Conservation (phyloP, 306 rosid genomes). For the Rosa chinensis region DNA sequence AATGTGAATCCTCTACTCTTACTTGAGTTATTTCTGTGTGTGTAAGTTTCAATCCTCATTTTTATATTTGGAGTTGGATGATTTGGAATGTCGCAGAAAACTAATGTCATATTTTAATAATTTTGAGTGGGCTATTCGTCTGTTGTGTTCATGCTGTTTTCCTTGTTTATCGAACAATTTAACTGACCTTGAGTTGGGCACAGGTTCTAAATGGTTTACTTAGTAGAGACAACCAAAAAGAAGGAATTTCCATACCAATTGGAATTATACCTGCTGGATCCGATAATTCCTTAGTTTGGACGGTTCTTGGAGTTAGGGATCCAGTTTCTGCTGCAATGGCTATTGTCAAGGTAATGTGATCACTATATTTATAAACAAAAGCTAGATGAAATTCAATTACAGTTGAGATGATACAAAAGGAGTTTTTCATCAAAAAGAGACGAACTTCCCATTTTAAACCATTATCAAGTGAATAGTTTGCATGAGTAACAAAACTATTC, state of each 20-base stretch:
- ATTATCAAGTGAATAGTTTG: neutral
- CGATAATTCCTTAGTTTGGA: constrained; percentile 96
- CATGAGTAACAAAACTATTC: neutral
- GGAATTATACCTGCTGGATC: constrained; percentile 99
- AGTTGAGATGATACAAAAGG: neutral
- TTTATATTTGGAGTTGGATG: constrained; percentile 1
- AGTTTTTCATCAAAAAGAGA: neutral
- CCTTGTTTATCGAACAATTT: constrained; percentile 4
- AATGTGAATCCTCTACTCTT: neutral
- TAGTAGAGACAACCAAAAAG: constrained; percentile 92
- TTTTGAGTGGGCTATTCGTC: neutral
- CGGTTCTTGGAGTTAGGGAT: constrained; percentile 99
- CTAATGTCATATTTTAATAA: neutral
- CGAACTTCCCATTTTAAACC: neutral
- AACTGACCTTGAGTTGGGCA: constrained; percentile 29
- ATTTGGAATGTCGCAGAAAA: neutral
- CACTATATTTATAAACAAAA: neutral
- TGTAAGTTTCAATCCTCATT: neutral
- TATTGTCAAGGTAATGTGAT: constrained; percentile 76
- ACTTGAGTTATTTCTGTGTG: neutral
- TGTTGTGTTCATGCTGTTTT: neutral
- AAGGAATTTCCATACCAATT: constrained; percentile 97
- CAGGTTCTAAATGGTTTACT: constrained; percentile 98
- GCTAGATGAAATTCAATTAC: neutral
- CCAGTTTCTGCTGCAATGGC: constrained; percentile 98